Evolutionary conservation across 2,329 filamentous ascomycete genomes (phyloP).

Genomic region (Xylariaceae sp.): DNA sequence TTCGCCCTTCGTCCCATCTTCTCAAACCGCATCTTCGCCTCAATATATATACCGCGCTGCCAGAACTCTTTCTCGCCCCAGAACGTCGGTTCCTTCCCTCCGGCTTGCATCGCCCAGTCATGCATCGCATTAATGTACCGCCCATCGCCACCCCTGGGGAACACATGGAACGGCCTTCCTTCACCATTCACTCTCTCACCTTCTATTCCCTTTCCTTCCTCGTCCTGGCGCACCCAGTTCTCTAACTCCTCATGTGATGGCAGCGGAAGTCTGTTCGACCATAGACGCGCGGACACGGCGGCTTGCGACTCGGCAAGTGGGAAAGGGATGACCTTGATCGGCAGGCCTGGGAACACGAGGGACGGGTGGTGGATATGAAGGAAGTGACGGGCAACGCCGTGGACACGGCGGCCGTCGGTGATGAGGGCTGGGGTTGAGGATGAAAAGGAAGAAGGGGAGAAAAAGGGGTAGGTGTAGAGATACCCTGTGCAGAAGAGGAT

Average conservation of each 20-base stretch:
- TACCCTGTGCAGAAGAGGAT: slow-evolving; percentile 89
- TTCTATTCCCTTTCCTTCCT: slow-evolving; percentile 45
- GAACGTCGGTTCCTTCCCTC: slow-evolving; percentile 61
- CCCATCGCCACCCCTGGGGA: slow-evolving; percentile 55
- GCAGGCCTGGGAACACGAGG: slow-evolving; percentile 68
- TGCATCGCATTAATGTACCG: slow-evolving; percentile 65
- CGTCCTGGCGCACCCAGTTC: slow-evolving; percentile 60
- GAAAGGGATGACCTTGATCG: slow-evolving; percentile 85
- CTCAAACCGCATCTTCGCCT: slow-evolving; percentile 69
- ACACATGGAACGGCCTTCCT: slow-evolving; percentile 44
- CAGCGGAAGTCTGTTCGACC: slow-evolving; percentile 63
- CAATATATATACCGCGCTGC: slow-evolving; percentile 61
- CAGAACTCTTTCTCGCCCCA: slow-evolving; percentile 71
- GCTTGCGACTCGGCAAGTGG: slow-evolving; percentile 73
- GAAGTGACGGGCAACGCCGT: slow-evolving; percentile 72
- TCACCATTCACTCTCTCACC: slow-evolving; percentile 41
- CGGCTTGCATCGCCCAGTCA: slow-evolving; percentile 50
- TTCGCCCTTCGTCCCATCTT: slow-evolving; percentile 58
- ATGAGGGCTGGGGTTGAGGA: slow-evolving; percentile 46
- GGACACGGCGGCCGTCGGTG: slow-evolving; percentile 62
- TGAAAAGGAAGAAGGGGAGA: slow-evolving; percentile 36
- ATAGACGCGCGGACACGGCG: slow-evolving; percentile 70
- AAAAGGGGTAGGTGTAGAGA: slow-evolving; percentile 76
- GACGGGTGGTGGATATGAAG: slow-evolving; percentile 73
- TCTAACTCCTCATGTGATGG: slow-evolving; percentile 61